These are phyloP conservation scores for Leccinum subtestaceum DNA, from an alignment of 768 basidiomycete species.

Conservation along the genomic window DNA sequence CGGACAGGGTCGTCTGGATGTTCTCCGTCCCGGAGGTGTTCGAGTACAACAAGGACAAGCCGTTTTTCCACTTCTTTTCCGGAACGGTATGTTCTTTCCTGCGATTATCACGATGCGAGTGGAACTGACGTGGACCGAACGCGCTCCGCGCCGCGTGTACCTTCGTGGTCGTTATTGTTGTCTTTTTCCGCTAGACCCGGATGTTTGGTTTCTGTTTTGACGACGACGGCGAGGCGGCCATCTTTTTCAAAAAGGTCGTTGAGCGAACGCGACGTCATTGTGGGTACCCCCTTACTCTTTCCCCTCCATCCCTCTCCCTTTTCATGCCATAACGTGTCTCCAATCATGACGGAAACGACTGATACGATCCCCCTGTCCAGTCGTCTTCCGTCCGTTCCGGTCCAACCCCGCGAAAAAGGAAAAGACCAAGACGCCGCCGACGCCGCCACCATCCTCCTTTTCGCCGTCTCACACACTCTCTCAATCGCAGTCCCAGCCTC, in stretches of 20 bases:
- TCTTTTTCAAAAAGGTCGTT: conserved; percentile 60
- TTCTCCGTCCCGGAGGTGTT: conserved; percentile 59
- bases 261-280: conserved; percentile 46
- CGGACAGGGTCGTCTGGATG: conserved; percentile 63
- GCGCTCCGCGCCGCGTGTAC: not conserved
- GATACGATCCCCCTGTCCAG: conserved; percentile 2
- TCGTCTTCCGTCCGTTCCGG: conserved; percentile 29
- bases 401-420: conserved; percentile 29
- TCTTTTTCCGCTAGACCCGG: conserved; percentile 28
- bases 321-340: not conserved
- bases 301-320: not conserved
- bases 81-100: conserved; percentile 61
- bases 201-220: conserved; percentile 58
- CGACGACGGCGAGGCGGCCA: conserved; percentile 56
- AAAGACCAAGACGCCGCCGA: conserved; percentile 33
- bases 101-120: not conserved
- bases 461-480: not conserved
- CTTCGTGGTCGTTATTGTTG: not conserved
- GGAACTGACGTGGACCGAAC: not conserved
- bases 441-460: conserved; percentile 25
- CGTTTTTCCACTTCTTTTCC: conserved; percentile 90
- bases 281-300: conserved; percentile 7
- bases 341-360: not conserved
- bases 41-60: conserved; percentile 78
- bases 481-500: not conserved